Conservation (phyloP, 225 moss, liverwort and hornwort genomes). For the Marchantia polymorpha region DNA sequence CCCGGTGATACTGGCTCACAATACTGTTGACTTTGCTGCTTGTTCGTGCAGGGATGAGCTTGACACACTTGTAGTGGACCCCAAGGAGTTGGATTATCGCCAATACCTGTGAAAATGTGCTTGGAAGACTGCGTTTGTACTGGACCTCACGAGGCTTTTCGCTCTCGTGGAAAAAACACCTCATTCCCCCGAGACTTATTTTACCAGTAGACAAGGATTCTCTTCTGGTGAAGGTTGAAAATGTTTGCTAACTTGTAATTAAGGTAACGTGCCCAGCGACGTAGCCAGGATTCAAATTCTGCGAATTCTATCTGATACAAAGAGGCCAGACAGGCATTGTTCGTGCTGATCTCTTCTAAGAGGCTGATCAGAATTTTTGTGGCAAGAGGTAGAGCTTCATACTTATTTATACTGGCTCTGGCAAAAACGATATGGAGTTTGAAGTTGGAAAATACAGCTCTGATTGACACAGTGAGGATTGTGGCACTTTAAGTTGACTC, state of each 20-base stretch:
- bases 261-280: slow-evolving; percentile 6
- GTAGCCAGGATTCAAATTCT: not conserved
- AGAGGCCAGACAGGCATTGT: slow-evolving; percentile 1
- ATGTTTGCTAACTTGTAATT: slow-evolving; percentile 8
- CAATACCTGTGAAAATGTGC: slow-evolving; percentile 54
- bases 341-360: slow-evolving; percentile 15
- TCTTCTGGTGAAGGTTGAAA: slow-evolving; percentile 17
- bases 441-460: slow-evolving; percentile 4
- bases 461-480: not conserved
- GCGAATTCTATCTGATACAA: slow-evolving; percentile 1
- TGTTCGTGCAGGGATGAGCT: slow-evolving; percentile 73
- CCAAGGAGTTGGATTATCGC: slow-evolving; percentile 80
- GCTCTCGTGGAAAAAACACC: not conserved
- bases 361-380: slow-evolving; percentile 15
- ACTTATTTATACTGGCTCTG: slow-evolving; percentile 9
- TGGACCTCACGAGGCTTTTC: not conserved
- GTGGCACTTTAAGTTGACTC: not conserved
- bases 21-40: not conserved
- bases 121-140: not conserved
- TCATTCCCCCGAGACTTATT: not conserved
- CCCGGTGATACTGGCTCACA: not conserved
- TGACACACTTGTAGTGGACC: slow-evolving; percentile 59
- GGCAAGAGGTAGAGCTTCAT: slow-evolving; percentile 6
- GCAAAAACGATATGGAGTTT: slow-evolving; percentile 5
- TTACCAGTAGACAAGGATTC: not conserved